These are phyloP conservation scores for Alternaria brassicae DNA, from an alignment of 2,329 filamentous ascomycete genomes.

Conservation along the genomic window DNA sequence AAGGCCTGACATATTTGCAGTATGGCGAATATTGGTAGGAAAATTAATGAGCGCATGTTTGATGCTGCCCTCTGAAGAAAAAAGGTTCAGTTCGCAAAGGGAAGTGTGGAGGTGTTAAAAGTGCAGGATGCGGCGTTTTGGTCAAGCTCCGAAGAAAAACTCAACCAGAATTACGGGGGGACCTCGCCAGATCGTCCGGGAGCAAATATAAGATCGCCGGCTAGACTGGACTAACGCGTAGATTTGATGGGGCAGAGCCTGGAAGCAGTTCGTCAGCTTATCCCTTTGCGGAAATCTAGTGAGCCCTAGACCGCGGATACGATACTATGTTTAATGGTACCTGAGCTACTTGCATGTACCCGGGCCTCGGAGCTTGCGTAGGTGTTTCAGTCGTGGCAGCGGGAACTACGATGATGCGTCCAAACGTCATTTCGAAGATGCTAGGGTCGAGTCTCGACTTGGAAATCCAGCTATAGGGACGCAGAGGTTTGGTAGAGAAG, in stretches of 20 bases:
- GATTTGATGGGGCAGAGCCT: neutral
- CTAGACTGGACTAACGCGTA: neutral
- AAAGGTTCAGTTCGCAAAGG: neutral
- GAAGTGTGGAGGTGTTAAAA: neutral
- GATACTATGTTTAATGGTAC: neutral
- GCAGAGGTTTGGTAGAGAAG: slow-evolving; percentile 2
- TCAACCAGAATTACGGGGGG: slow-evolving; percentile 3
- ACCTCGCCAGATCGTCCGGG: neutral
- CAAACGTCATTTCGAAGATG: slow-evolving; percentile 5
- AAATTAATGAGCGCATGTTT: slow-evolving; percentile 11
- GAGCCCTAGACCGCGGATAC: neutral
- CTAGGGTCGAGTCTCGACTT: neutral
- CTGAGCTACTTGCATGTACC: slow-evolving; percentile 4
- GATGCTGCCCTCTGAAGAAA: neutral
- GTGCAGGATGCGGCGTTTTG: slow-evolving; percentile 8
- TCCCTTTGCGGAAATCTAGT: neutral
- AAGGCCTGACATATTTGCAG: slow-evolving; percentile 13
- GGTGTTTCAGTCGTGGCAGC: neutral
- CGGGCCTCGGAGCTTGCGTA: neutral
- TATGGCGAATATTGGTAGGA: slow-evolving; percentile 3
- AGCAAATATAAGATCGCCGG: neutral
- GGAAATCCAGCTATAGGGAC: neutral
- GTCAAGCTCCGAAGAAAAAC: neutral
- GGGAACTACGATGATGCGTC: neutral
- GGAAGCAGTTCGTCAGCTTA: slow-evolving; percentile 1